Conservation (phyloP, 1,284 basidiomycete species). For the Tylopilus sp. region DNA sequence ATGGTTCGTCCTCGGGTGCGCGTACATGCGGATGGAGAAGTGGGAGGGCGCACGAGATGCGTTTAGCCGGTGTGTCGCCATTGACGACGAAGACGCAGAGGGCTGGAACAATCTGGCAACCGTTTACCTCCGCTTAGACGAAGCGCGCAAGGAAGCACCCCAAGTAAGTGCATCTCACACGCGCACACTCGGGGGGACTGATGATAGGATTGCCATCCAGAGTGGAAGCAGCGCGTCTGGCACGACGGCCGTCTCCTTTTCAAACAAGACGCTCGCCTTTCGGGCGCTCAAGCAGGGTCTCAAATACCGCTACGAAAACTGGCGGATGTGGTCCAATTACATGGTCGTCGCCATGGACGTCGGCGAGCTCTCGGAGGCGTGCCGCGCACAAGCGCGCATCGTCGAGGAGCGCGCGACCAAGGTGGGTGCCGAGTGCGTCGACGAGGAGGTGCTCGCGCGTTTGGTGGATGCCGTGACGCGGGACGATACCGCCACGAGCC, state of each 20-base stretch:
- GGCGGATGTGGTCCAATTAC: slow-evolving; percentile 99
- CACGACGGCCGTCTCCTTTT: slow-evolving; percentile 45
- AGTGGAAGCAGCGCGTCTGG: slow-evolving; percentile 1
- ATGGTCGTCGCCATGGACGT: slow-evolving; percentile 93
- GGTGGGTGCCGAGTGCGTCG: slow-evolving; percentile 59
- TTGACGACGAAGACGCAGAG: slow-evolving; percentile 96
- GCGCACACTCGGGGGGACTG: too few relatives aligned
- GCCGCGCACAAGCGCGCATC: slow-evolving; percentile 76
- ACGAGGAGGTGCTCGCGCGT: slow-evolving; percentile 82
- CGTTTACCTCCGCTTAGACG: slow-evolving; percentile 82
- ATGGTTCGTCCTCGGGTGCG: slow-evolving; percentile 96
- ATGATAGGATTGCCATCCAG: slow-evolving; percentile 13
- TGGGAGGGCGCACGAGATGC: slow-evolving; percentile 83
- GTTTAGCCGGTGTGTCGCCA: slow-evolving; percentile 80
- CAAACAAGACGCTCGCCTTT: slow-evolving; percentile 85
- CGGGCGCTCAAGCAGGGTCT: slow-evolving; percentile 91
- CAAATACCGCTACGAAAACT: slow-evolving; percentile 81
- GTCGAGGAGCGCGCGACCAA: slow-evolving; percentile 76
- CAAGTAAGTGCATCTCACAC: slow-evolving; percentile 20
- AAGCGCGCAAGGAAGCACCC: slow-evolving; percentile 30
- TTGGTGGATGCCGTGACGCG: slow-evolving; percentile 79
- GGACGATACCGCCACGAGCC: slow-evolving; percentile 32
- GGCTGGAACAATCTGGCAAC: slow-evolving; percentile 98
- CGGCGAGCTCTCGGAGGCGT: slow-evolving; percentile 85
- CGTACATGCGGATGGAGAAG: slow-evolving; percentile 71